Evolutionary conservation across 192 early-diverging fungal genomes (phyloP).

Genomic region (Coemansia sp.): DNA sequence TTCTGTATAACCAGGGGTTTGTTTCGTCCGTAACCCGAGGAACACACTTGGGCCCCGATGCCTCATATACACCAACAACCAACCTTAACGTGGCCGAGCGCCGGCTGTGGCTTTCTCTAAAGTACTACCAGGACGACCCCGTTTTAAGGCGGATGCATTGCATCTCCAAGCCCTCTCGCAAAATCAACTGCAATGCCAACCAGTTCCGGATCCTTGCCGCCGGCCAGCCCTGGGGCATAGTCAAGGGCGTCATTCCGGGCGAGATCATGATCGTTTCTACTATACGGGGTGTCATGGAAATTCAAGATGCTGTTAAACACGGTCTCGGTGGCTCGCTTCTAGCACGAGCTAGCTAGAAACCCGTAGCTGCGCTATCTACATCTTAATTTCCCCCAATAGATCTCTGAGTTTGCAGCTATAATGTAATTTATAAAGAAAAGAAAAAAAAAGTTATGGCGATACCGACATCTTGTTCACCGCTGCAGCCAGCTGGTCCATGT

Average conservation of each 20-base stretch:
- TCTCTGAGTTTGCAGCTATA: neutral
- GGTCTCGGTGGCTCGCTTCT: slow-evolving; percentile 87
- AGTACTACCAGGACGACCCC: slow-evolving; percentile 83
- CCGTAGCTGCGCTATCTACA: neutral
- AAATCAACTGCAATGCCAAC: slow-evolving; percentile 73
- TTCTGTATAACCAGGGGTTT: slow-evolving; percentile 92
- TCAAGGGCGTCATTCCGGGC: slow-evolving; percentile 81
- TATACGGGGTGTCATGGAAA: slow-evolving; percentile 79
- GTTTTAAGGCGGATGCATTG: slow-evolving; percentile 74
- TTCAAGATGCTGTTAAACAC: slow-evolving; percentile 84
- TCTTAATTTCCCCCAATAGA: no score
- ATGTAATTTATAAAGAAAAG: neutral
- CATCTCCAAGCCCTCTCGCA: slow-evolving; percentile 84
- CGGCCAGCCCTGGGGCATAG: slow-evolving; percentile 69
- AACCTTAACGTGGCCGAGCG: slow-evolving; percentile 80
- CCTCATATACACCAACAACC: slow-evolving; percentile 67
- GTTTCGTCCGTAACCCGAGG: slow-evolving; percentile 75
- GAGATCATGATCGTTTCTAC: slow-evolving; percentile 91
- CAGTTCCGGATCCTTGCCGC: slow-evolving; percentile 77
- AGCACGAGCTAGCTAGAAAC: slow-evolving; percentile 57
- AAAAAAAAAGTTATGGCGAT: slow-evolving; percentile 5
- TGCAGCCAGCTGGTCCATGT: slow-evolving; percentile 39
- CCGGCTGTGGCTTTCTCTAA: slow-evolving; percentile 90
- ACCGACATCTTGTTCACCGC: slow-evolving; percentile 42
- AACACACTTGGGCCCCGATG: slow-evolving; percentile 75